Evolutionary conservation across 202 grass and related monocot genomes (phyloP).

Genomic region (Zoysia matrella): DNA sequence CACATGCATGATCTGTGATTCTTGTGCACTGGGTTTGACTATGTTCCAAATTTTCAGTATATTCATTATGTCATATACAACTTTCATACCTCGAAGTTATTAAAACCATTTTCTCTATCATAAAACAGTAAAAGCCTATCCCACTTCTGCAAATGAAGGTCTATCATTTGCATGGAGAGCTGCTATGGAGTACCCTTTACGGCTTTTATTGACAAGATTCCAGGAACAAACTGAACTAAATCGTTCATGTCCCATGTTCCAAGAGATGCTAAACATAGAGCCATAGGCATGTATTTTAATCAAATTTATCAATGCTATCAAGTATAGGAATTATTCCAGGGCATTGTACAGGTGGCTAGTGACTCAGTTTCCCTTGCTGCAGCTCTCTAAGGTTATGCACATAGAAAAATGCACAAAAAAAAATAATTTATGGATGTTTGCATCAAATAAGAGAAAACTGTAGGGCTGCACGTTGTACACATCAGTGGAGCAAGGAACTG

Average conservation of each 20-base stretch:
- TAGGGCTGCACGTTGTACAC: slow-evolving; percentile 7
- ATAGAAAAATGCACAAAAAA: slow-evolving; percentile 10
- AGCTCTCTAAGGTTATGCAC: slow-evolving; percentile 31
- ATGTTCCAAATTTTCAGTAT: background rate
- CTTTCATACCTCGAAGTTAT: background rate
- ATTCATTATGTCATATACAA: background rate
- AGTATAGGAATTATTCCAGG: slow-evolving; percentile 25
- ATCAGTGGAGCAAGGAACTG: slow-evolving; percentile 5
- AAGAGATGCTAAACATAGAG: slow-evolving; percentile 51
- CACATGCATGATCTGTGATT: background rate
- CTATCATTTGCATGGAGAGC: slow-evolving; percentile 37
- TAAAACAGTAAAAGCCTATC: slow-evolving; percentile 12
- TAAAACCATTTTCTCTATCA: background rate
- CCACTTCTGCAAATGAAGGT: slow-evolving; percentile 16
- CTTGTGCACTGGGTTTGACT: background rate
- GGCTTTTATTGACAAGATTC: slow-evolving; percentile 23
- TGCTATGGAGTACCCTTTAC: slow-evolving; percentile 37
- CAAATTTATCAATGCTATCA: slow-evolving; percentile 15
- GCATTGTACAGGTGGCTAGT: slow-evolving; percentile 22
- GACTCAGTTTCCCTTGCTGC: slow-evolving; percentile 8
- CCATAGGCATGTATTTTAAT: slow-evolving; percentile 31
- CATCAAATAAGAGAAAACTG: slow-evolving; percentile 19
- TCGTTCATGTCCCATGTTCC: slow-evolving; percentile 32
- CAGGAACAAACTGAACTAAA: slow-evolving; percentile 7
- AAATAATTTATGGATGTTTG: slow-evolving; percentile 31